Base-by-base conservation (phyloP, 2,329 filamentous ascomycete genomes). In the Aspergillus persii region DNA sequence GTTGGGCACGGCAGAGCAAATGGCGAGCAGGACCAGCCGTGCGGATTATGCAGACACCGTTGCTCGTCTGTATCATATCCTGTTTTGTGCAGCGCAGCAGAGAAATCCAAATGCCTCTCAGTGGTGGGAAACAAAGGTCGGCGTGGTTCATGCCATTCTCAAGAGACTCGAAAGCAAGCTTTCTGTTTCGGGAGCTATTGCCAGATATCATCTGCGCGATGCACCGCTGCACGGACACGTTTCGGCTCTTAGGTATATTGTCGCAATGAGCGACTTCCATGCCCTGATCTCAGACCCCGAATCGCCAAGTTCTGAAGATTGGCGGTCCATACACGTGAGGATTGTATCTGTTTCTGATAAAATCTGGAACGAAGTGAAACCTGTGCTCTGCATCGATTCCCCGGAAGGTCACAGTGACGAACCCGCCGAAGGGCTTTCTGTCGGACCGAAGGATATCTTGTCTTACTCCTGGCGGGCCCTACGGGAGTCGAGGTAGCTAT, bases 401-500 rank as follows among this genome's bases (percentile, higher is more conserved):
- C 95, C 96, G 0, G 95, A 99, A 76, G 94, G 94, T 0, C 88
- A 95, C 72, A 79, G 71, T 0, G 79, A 84, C 71, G 67, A 83
- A 59, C 66, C 81, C 54, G 67, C 88, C 0, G 87, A 93, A 54
- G 90, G 94, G 29, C 74, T 91, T n/a, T 86, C 90, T 15, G 83
- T 89, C 4, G 89, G 88, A 1, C 81, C 92, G 0, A 98, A 97
- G 71, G 92, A 96, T 67, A 83, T 96, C 18, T 77, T 99, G 50
- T 98, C 94, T 64, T 99, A 95, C 74, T 96, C 92, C 62, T 99
- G 96, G 84, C 86, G 95, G 67, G 91, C 92, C 5, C 82, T 97
- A n/a, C 94, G 96, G 62, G 95, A 99, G 76, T 91, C 93, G 27
- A 96, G 91, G 89, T 92, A 78, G 61, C 76, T 57, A 23, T 44